phyloP scores from a whole-genome alignment of 2,329 filamentous ascomycete species.

The Dactylellina cionopaga region DNA sequence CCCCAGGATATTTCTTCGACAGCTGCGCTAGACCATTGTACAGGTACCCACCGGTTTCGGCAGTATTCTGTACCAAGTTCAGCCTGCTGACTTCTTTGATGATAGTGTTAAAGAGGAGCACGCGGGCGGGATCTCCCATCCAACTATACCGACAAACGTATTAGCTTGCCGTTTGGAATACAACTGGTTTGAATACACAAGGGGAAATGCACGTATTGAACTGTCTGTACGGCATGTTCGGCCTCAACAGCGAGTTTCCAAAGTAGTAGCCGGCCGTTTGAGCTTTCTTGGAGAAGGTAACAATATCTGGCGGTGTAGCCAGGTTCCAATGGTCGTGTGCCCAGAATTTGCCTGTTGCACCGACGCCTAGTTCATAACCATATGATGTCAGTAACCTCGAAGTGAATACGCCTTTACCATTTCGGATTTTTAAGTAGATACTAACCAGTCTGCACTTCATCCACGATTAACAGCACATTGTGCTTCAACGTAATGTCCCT shows the following conservation, averaged over 20 bases:
- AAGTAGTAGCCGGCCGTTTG: constrained; percentile 95
- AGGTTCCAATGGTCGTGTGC: constrained; percentile 95
- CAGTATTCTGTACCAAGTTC: constrained; percentile 80
- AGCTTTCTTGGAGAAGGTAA: constrained; percentile 95
- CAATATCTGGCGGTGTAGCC: constrained; percentile 82
- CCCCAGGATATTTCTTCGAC: constrained; percentile 74
- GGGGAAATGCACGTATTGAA: constrained; percentile 79
- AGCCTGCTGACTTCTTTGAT: constrained; percentile 80
- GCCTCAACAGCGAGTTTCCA: constrained; percentile 78
- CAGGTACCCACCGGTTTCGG: constrained; percentile 80
- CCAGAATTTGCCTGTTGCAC: constrained; percentile 94
- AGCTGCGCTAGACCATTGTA: constrained; percentile 75
- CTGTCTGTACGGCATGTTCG: constrained; percentile 93
- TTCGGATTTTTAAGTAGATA: neutral
- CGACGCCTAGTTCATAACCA: constrained; percentile 65
- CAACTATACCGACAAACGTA: constrained; percentile 63
- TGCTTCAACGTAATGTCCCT: constrained; percentile 81
- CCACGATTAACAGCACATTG: constrained; percentile 85
- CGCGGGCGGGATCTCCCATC: constrained; percentile 91
- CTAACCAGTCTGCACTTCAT: constrained; percentile 87
- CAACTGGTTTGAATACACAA: too few relatives aligned
- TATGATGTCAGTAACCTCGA: neutral
- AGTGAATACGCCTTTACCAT: neutral
- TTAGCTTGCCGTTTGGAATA: too few relatives aligned
- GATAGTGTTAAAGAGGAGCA: constrained; percentile 86